Percentiles rank a stretch among this genome's conserved stretches.
Conservation (phyloP, 139 green algal species). For the Chlorella sorokiniana region DNA sequence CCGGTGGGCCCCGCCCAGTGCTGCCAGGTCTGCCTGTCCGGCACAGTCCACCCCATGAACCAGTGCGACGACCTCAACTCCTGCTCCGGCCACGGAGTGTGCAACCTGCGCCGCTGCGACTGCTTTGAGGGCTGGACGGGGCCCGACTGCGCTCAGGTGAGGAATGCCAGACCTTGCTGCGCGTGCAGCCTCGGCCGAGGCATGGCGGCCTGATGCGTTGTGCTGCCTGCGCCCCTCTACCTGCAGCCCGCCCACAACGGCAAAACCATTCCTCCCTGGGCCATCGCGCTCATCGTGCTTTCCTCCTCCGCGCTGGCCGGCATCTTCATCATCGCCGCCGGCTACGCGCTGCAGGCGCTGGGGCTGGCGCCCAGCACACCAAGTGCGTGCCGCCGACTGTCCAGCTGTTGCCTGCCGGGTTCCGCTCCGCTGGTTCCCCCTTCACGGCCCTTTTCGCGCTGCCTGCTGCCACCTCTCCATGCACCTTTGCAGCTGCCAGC, state of each 20-base stretch:
- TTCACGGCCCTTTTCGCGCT: background rate
- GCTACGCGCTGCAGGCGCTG: conserved; percentile 27
- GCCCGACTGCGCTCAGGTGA: conserved; percentile 54
- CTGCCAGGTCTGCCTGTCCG: conserved; percentile 71
- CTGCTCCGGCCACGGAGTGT: conserved; percentile 48
- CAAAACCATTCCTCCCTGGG: conserved; percentile 50
- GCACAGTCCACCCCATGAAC: conserved; percentile 42
- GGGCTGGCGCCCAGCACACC: background rate
- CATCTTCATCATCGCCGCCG: conserved; percentile 38
- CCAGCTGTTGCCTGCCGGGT: too few species aligned
- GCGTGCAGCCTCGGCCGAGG: too few species aligned
- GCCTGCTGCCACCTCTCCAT: background rate
- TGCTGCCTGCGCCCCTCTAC: background rate
- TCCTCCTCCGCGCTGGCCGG: conserved; percentile 34
- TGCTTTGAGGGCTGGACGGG: conserved; percentile 64
- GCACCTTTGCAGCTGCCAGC: conserved; percentile 3
- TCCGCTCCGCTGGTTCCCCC: too few species aligned
- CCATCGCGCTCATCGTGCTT: conserved; percentile 60
- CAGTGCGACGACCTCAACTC: conserved; percentile 59
- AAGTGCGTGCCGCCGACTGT: background rate
- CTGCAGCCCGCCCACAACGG: background rate
- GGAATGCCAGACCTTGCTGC: too few species aligned
- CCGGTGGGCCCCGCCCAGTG: conserved; percentile 71
- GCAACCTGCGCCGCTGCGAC: conserved; percentile 56
- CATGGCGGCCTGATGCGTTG: background rate